phyloP scores from a whole-genome alignment of 768 basidiomycete species.

The Nidula microcarpa region DNA sequence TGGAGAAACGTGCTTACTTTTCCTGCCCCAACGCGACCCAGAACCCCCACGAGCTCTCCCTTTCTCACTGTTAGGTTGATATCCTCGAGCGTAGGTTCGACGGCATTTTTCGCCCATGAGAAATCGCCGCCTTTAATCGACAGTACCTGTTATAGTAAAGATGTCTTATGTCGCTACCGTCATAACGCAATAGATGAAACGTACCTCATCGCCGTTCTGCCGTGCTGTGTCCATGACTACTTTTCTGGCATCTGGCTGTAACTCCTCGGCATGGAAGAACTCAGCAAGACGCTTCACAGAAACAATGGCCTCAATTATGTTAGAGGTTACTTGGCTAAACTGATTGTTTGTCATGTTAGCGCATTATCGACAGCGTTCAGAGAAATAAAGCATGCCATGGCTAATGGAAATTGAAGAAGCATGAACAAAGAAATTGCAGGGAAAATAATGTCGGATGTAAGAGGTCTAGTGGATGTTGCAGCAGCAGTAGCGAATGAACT shows the following conservation, averaged over 20 bases:
- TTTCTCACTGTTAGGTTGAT: conserved; percentile 74
- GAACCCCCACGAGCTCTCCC: conserved; percentile 80
- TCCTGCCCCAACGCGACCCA: conserved; percentile 89
- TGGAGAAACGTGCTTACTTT: conserved; percentile 47
- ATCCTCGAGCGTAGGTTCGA: conserved; percentile 67
- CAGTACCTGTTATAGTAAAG: conserved; percentile 40
- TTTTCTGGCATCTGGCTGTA: conserved; percentile 75
- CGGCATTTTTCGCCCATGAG: conserved; percentile 60
- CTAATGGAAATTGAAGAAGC: conserved; percentile 82
- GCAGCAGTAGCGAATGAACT: conserved; percentile 80
- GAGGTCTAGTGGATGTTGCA: conserved; percentile 51
- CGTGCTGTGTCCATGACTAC: conserved; percentile 39
- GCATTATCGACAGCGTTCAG: conserved; percentile 2
- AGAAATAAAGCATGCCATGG: conserved; percentile 51
- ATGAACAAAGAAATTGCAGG: conserved; percentile 92
- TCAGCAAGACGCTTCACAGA: conserved; percentile 74
- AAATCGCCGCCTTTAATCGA: conserved; percentile 78
- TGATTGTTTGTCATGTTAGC: conserved; percentile 16
- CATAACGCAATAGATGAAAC: neutral
- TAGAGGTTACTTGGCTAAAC: conserved; percentile 72
- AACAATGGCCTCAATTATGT: conserved; percentile 83
- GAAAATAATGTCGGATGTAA: conserved; percentile 92
- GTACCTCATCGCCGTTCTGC: conserved; percentile 58
- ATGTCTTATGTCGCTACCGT: neutral
- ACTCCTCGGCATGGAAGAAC: conserved; percentile 76